These are phyloP conservation scores for Fraxinus albicans DNA, from an alignment of 305 asterid genomes.

Conservation along the genomic window DNA sequence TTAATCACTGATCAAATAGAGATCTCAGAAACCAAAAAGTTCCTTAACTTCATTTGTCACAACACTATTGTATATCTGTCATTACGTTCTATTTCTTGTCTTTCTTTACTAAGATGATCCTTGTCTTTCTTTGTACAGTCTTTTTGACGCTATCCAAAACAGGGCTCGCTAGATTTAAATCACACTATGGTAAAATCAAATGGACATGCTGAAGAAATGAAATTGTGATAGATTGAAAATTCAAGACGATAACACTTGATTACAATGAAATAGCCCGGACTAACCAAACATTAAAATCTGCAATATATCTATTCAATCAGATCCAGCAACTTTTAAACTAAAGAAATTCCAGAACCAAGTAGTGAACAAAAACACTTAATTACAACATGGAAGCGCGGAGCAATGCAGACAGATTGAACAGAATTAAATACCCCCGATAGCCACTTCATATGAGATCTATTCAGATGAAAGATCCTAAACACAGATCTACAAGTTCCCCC, in stretches of 20 bases:
- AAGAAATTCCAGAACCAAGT: slow-evolving; percentile 29
- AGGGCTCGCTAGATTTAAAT: not conserved
- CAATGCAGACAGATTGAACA: slow-evolving; percentile 34
- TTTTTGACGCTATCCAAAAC: not conserved
- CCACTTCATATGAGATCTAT: slow-evolving; percentile 21
- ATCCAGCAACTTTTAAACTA: slow-evolving; percentile 24
- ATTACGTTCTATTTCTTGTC: not conserved
- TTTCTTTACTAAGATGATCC: not conserved
- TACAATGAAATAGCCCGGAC: slow-evolving; percentile 2
- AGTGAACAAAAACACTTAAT: slow-evolving; percentile 14
- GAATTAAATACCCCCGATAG: slow-evolving; percentile 6
- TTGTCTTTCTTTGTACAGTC: not conserved
- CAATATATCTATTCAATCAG: slow-evolving; percentile 1
- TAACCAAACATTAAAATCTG: slow-evolving; percentile 3
- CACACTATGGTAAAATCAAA: not conserved
- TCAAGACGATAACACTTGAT: not conserved
- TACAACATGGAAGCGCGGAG: slow-evolving; percentile 14
- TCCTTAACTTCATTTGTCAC: not conserved
- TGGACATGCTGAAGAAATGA: not conserved
- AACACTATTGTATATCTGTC: not conserved
- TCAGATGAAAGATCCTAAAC: too few species aligned
- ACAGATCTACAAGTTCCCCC: too few species aligned
- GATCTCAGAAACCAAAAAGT: slow-evolving; percentile 14
- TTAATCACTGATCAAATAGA: not conserved
- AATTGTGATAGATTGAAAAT: not conserved